These are phyloP conservation scores for Aureobasidium melanogenum DNA, from an alignment of 2,329 filamentous ascomycete genomes.

Conservation along the genomic window DNA sequence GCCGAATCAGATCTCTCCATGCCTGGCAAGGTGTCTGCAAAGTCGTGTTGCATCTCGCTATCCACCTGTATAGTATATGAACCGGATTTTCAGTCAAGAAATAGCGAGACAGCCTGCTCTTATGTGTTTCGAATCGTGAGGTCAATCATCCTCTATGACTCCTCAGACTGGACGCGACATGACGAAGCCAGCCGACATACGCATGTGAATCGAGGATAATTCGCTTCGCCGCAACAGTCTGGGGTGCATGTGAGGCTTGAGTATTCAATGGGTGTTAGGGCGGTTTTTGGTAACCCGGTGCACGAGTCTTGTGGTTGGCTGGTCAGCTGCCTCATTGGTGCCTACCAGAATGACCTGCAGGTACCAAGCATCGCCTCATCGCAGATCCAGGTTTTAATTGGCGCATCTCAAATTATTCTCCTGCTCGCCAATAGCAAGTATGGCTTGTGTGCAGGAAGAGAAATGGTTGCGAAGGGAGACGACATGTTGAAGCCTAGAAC, in stretches of 20 bases:
- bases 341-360: slow-evolving; percentile 8
- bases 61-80: not conserved
- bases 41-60: not conserved
- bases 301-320: slow-evolving; percentile 6
- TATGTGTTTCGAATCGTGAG: not conserved
- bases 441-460: not conserved
- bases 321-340: slow-evolving; percentile 11
- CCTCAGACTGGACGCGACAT: not conserved
- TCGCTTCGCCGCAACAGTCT: not conserved
- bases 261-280: not conserved
- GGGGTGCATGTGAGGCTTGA: slow-evolving; percentile 7
- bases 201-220: not conserved
- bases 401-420: not conserved
- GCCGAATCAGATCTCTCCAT: slow-evolving; percentile 9
- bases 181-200: slow-evolving; percentile 5
- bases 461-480: not conserved
- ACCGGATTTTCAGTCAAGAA: not conserved
- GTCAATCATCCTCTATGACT: not conserved
- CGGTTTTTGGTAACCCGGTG: slow-evolving; percentile 6
- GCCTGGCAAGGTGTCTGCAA: not conserved
- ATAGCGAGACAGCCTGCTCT: not conserved
- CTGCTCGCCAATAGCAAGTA: not conserved
- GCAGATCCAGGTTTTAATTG: not conserved
- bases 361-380: slow-evolving; percentile 2
- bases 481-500: not conserved